phyloP scores from a whole-genome alignment of 495 filamentous ascomycete genomes.

The Penicillium roqueforti region DNA sequence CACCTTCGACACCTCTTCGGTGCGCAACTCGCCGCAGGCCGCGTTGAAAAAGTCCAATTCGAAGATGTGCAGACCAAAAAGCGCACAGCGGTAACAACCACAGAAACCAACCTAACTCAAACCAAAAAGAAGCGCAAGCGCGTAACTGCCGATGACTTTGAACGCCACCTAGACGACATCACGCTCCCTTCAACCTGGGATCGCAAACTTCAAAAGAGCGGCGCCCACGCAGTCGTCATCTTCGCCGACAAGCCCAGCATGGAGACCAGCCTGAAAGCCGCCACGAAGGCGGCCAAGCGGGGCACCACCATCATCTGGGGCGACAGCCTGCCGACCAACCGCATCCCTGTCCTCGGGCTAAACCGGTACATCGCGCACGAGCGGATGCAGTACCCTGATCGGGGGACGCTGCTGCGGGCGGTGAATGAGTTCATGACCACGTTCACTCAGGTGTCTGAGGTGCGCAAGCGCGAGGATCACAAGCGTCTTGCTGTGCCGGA shows the following conservation, averaged over 20 bases:
- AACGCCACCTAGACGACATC: constrained; percentile 47
- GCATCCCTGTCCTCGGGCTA: constrained; percentile 55
- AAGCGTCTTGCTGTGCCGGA: constrained; percentile 71
- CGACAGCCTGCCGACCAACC: constrained; percentile 47
- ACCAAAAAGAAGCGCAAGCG: constrained; percentile 65
- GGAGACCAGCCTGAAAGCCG: constrained; percentile 66
- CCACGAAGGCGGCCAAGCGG: constrained; percentile 57
- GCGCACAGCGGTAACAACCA: constrained; percentile 14
- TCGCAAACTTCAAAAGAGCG: constrained; percentile 63
- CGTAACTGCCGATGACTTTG: constrained; percentile 47
- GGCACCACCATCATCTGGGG: constrained; percentile 55
- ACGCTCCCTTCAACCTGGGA: constrained; percentile 70
- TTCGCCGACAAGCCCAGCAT: constrained; percentile 78
- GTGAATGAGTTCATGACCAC: constrained; percentile 79
- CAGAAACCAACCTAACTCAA: constrained; percentile 25
- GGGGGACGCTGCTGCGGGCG: constrained; percentile 56
- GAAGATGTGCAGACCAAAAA: constrained; percentile 52
- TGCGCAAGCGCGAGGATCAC: constrained; percentile 58
- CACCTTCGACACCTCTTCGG: constrained; percentile 74
- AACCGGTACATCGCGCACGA: constrained; percentile 59
- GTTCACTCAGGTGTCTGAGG: constrained; percentile 64
- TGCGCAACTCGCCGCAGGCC: constrained; percentile 62
- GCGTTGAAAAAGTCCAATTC: constrained; percentile 73
- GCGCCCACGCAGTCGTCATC: constrained; percentile 71
- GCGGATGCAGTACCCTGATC: constrained; percentile 62